phyloP scores from a whole-genome alignment of 176 grass and related monocot genomes.

The Bothriochloa decipiens region DNA sequence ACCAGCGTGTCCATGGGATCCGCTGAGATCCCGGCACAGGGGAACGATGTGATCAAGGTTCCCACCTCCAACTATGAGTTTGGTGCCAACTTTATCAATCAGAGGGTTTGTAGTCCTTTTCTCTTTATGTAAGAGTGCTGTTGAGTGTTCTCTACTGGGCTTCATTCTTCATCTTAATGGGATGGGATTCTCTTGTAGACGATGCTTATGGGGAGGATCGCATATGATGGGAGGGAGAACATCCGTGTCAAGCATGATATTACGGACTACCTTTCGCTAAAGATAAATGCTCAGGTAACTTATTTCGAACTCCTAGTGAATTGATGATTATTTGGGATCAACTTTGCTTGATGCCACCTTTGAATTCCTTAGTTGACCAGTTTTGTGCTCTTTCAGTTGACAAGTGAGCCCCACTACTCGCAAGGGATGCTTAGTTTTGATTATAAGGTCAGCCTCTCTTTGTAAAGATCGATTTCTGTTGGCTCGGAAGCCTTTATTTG shows the following conservation, averaged over 20 bases:
- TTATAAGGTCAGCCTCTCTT: constrained; percentile 66
- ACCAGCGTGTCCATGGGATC: constrained; percentile 63
- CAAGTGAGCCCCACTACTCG: constrained; percentile 65
- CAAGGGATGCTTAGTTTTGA: constrained; percentile 64
- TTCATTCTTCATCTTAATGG: background rate
- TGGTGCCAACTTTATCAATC: constrained; percentile 64
- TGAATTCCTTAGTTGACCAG: constrained; percentile 22
- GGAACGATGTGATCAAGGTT: constrained; percentile 60
- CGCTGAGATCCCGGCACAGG: constrained; percentile 59
- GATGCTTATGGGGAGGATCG: constrained; percentile 65
- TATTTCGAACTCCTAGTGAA: background rate
- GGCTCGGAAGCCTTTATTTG: constrained; percentile 15
- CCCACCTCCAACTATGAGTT: constrained; percentile 67
- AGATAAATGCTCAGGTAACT: constrained; percentile 74
- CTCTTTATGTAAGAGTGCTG: background rate
- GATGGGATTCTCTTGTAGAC: constrained; percentile 44
- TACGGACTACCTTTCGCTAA: constrained; percentile 47
- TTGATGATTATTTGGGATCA: background rate
- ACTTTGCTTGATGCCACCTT: background rate
- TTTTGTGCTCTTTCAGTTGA: constrained; percentile 65
- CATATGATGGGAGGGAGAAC: constrained; percentile 58
- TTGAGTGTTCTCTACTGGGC: background rate
- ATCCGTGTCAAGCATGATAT: constrained; percentile 64
- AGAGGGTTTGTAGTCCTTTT: constrained; percentile 52
- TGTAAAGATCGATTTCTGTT: constrained; percentile 20